Conservation (phyloP, 495 filamentous ascomycete genomes). For the Ramalina intermedia region DNA sequence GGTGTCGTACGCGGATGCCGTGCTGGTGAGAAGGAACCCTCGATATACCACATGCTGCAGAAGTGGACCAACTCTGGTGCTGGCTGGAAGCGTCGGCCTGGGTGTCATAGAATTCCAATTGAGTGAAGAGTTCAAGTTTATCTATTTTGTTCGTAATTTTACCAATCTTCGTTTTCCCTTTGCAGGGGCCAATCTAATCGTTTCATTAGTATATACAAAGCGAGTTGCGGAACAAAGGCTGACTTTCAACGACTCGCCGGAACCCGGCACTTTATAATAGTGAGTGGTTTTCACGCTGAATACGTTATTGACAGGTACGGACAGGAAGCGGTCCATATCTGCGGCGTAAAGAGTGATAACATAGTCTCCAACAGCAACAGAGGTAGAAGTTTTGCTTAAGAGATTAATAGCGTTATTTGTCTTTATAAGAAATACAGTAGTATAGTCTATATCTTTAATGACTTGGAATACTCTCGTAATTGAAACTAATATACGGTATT, state of each 20-base stretch:
- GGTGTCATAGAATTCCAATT: not conserved
- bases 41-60: no score
- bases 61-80: conserved; percentile 5
- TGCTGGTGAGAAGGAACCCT: no score
- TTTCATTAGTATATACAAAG: conserved; percentile 9
- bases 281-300: conserved; percentile 3
- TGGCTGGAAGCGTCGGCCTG: conserved; percentile 1
- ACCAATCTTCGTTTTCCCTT: not conserved
- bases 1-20: no score
- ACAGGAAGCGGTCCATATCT: not conserved
- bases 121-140: not conserved
- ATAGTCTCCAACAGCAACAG: conserved; percentile 5
- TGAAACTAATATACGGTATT: not conserved
- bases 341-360: conserved; percentile 8
- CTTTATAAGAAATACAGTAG: not conserved
- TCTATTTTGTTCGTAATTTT: conserved; percentile 3
- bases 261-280: conserved; percentile 13
- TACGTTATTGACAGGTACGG: conserved; percentile 1
- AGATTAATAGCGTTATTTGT: conserved; percentile 1
- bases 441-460: not conserved
- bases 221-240: conserved; percentile 5
- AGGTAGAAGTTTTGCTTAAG: not conserved
- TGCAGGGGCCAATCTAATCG: not conserved
- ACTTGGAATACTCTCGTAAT: conserved; percentile 1
- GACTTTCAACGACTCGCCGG: conserved; percentile 6